Evolutionary conservation across 129 eudicot species (phyloP).

Genomic region (Oenanthe sinensis): DNA sequence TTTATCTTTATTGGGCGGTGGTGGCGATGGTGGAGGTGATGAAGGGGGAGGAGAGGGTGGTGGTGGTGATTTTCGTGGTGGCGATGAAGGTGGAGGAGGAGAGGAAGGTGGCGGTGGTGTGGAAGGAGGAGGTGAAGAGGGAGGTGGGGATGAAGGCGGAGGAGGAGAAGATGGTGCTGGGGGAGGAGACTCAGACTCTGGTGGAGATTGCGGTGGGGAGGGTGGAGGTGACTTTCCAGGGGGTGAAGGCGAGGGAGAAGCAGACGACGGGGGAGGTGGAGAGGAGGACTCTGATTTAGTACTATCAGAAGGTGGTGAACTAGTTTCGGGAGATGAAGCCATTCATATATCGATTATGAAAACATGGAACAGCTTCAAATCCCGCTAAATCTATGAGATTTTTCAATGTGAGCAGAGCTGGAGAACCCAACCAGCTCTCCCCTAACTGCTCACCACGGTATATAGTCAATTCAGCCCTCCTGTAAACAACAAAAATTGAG

Average conservation of each 20-base stretch:
- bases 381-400: background rate
- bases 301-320: background rate
- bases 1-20: background rate
- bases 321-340: constrained; percentile 15
- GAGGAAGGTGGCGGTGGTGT: background rate
- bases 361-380: background rate
- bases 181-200: background rate
- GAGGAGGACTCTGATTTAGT: constrained; percentile 1
- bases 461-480: constrained; percentile 4
- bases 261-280: background rate
- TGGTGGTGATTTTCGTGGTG: background rate
- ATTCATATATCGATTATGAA: background rate
- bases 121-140: background rate
- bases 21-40: background rate
- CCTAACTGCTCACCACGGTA: constrained; percentile 10
- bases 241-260: background rate
- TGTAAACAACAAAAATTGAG: background rate
- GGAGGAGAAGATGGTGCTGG: constrained; percentile 2
- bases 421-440: constrained; percentile 17
- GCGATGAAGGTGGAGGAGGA: background rate
- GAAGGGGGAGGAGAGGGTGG: background rate
- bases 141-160: constrained; percentile 3
- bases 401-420: background rate
- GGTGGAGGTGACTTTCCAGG: background rate
- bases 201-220: background rate